Base-by-base conservation (phyloP, 345 rosid species). In the Lepidium aucheri region DNA sequence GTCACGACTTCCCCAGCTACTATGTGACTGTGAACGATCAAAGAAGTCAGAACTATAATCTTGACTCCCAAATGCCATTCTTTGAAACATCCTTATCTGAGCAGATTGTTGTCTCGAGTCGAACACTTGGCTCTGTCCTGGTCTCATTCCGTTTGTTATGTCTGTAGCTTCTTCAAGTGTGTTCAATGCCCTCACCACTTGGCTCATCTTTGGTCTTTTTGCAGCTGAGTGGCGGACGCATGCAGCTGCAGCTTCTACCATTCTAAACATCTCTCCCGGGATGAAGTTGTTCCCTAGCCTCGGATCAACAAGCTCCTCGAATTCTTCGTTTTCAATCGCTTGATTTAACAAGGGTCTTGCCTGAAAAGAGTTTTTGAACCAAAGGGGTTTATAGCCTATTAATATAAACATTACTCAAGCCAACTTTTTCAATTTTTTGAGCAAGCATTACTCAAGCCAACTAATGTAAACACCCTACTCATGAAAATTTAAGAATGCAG, bases 231-330 rank as follows among this genome's bases (percentile, higher is more conserved):
- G 96, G 7, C 99, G 91, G 9, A 94, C 86, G 14, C 96, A 90
- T 26, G 99, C 99, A 36, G 97, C 97, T 9, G 99, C 99, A 20
- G 99, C 97, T 80, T 90, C 97, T 11, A 88, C 83, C 95, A 94
- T 90, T 51, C 95, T 77, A 53, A 94, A 88, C 93, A 94, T 82
- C 81, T 94, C 97, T 26, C 74, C 66, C 2, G 73, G 78, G 18
- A 85, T 68, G 30, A 85, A 94, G 60, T 85, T 81, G 54, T 76
- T 79, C 67, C 74, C 84, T 60, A 94, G 80, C 81, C 80, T 86
- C 2, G 81, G 80, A 75, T 94, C 99, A 1, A 81, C 89, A 74
- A 94, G 72, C 24, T 52, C 85, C 8, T 75, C 88, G 5, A 90
- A 90, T 46, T 80, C 82, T 77, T 87, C 91, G 35, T 63, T 72